Evolutionary conservation across 1,284 basidiomycete species (phyloP).

Genomic region (Xerocomus amazonicus): DNA sequence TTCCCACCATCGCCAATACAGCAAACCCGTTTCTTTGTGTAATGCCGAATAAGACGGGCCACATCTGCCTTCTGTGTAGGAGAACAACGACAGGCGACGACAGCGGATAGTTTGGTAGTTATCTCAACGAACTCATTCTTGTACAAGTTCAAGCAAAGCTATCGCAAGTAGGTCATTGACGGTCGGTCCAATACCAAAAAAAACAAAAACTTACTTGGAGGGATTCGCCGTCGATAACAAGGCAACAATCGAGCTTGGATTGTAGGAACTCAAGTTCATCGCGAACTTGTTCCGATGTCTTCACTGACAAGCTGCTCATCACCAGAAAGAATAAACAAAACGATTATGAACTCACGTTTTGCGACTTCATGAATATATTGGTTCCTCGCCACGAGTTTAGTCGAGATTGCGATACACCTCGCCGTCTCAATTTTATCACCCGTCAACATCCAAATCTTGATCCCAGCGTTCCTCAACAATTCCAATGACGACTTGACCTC

Average conservation of each 20-base stretch:
- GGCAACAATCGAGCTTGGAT: constrained; percentile 93
- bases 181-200: neutral
- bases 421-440: constrained; percentile 99
- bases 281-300: constrained; percentile 77
- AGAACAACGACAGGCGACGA: constrained; percentile 97
- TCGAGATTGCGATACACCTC: constrained; percentile 96
- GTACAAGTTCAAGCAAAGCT: constrained; percentile 89
- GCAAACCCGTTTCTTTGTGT: constrained; percentile 93
- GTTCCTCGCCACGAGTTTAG: constrained; percentile 91
- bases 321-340: neutral
- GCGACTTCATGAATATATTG: constrained; percentile 98
- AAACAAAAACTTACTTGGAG: constrained; percentile 59
- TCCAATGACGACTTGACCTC: constrained; percentile 95
- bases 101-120: constrained; percentile 92
- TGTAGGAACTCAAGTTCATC: constrained; percentile 94
- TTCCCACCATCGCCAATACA: constrained; percentile 97
- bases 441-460: constrained; percentile 99
- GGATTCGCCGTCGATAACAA: constrained; percentile 99
- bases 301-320: constrained; percentile 52
- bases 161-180: constrained; percentile 5
- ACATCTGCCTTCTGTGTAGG: constrained; percentile 99
- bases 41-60: constrained; percentile 84
- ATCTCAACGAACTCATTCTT: constrained; percentile 94
- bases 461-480: constrained; percentile 89
- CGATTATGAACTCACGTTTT: constrained; percentile 60